Conservation (phyloP, 148 eudicot species). For the Polygonum maritimum region DNA sequence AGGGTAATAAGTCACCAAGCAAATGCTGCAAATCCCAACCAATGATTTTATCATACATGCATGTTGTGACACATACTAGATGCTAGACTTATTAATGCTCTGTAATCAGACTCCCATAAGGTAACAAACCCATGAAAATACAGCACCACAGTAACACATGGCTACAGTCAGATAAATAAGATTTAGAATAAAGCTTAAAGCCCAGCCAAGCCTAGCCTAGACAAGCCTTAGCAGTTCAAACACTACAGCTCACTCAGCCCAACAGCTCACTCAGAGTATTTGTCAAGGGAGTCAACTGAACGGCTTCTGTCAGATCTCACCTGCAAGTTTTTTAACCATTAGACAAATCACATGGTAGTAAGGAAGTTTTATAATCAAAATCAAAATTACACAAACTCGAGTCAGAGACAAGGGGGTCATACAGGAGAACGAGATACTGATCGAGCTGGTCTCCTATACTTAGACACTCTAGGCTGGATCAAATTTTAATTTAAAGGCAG, state of each 20-base stretch:
- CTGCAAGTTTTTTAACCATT: constrained; percentile 20
- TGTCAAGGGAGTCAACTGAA: constrained; percentile 22
- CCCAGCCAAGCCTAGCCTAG: background rate
- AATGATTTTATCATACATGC: background rate
- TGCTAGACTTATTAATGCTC: background rate
- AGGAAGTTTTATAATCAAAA: background rate
- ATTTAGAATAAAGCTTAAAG: background rate
- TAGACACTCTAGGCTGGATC: background rate
- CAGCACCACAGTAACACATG: background rate
- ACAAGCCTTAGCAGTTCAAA: background rate
- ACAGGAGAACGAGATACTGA: constrained; percentile 22
- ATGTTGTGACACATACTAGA: background rate
- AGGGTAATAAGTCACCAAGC: background rate
- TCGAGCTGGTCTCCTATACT: constrained; percentile 27
- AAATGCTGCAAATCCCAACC: background rate
- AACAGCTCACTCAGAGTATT: background rate
- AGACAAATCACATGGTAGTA: background rate
- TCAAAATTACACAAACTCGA: background rate
- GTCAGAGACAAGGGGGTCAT: background rate
- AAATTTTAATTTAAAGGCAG: background rate
- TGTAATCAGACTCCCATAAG: background rate
- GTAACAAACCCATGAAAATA: background rate
- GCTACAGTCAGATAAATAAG: background rate
- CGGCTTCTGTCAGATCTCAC: constrained; percentile 32
- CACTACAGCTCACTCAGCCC: background rate